Evolutionary conservation across 352 stramenopile species (phyloP).

Genomic region (Phytophthora agathidicida): DNA sequence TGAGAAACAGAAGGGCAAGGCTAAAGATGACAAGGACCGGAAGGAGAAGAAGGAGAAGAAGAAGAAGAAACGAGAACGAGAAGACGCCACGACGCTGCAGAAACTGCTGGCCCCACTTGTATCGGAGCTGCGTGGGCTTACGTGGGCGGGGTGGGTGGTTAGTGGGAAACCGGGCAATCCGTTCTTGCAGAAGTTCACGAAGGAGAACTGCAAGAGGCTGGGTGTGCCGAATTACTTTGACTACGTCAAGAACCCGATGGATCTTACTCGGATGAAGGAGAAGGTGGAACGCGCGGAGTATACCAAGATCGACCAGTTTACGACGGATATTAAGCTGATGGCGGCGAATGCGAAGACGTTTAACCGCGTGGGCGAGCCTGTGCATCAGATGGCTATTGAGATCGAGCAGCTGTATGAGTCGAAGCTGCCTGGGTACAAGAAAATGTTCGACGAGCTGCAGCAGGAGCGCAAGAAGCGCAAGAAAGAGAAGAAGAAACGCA

Average conservation of each 20-base stretch:
- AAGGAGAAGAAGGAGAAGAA: slow-evolving; percentile 89
- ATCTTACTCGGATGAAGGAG: slow-evolving; percentile 86
- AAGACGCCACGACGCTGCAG: slow-evolving; percentile 72
- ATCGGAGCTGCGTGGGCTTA: slow-evolving; percentile 66
- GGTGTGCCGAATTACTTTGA: slow-evolving; percentile 89
- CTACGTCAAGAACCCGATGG: slow-evolving; percentile 82
- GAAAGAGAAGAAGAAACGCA: slow-evolving; percentile 91
- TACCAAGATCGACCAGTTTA: slow-evolving; percentile 78
- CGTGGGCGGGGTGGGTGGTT: slow-evolving; percentile 77
- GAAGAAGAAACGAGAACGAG: slow-evolving; percentile 79
- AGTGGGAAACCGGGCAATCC: slow-evolving; percentile 75
- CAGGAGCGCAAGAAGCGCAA: slow-evolving; percentile 88
- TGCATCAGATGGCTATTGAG: slow-evolving; percentile 86
- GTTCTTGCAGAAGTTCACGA: slow-evolving; percentile 88
- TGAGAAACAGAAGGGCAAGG: slow-evolving; percentile 56
- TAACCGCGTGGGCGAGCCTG: slow-evolving; percentile 80
- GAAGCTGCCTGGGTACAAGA: slow-evolving; percentile 67
- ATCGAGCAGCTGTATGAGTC: slow-evolving; percentile 77
- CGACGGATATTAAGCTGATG: slow-evolving; percentile 79
- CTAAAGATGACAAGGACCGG: slow-evolving; percentile 76
- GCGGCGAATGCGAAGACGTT: slow-evolving; percentile 86
- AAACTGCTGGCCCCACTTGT: slow-evolving; percentile 77
- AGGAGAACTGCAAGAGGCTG: slow-evolving; percentile 84
- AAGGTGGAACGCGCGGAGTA: slow-evolving; percentile 83
- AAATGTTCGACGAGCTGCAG: slow-evolving; percentile 80